These are phyloP conservation scores for Barnettozyma sucrosica DNA, from an alignment of 805 yeast genomes.

Conservation along the genomic window DNA sequence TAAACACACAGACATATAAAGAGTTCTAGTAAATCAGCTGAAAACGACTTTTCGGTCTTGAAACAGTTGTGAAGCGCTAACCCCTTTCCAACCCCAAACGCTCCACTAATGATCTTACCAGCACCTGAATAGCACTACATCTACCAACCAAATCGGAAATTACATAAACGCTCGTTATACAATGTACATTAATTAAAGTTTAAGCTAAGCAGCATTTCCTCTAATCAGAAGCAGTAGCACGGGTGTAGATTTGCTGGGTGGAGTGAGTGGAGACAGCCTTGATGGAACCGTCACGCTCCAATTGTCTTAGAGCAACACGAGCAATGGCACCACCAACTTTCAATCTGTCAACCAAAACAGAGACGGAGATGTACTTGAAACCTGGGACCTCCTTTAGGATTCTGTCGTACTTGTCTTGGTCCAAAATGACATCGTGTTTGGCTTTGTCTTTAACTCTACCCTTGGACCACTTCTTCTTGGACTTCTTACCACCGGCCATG, in stretches of 20 bases:
- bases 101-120: too few relatives aligned
- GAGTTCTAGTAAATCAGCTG: too few relatives aligned
- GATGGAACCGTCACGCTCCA: conserved; percentile 92
- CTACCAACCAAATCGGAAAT: neutral
- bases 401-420: conserved; percentile 99
- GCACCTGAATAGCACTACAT: too few relatives aligned
- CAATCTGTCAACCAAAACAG: conserved; percentile 97
- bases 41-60: too few relatives aligned
- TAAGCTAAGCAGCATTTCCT: conserved; percentile 24
- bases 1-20: too few relatives aligned
- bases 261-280: conserved; percentile 92
- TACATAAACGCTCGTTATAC: conserved; percentile 18
- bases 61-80: too few relatives aligned
- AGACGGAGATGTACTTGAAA: conserved; percentile 96
- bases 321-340: conserved; percentile 99
- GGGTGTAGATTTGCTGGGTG: conserved; percentile 93
- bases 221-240: conserved; percentile 65
- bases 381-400: conserved; percentile 98
- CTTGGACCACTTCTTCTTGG: conserved; percentile 99
- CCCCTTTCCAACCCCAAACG: too few relatives aligned
- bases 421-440: conserved; percentile 93
- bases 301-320: conserved; percentile 94
- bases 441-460: conserved; percentile 99
- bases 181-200: conserved; percentile 23
- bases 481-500: conserved; percentile 99